Evolutionary conservation across 495 filamentous ascomycete species (phyloP).

Genomic region (Haplographium delicatum): DNA sequence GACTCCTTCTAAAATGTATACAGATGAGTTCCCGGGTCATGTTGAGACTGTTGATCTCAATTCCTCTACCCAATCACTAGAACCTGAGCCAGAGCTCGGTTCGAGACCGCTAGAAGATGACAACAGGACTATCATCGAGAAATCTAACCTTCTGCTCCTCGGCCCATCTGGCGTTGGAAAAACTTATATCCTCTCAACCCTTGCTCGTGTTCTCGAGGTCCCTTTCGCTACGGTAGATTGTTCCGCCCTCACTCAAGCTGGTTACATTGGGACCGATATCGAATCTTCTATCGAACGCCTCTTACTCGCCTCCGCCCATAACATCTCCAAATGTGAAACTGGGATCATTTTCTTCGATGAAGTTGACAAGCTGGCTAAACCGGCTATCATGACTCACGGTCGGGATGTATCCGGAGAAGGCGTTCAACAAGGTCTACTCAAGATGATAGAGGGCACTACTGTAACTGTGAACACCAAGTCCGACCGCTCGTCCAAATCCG

Average conservation of each 20-base stretch:
- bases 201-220: slow-evolving; percentile 76
- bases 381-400: slow-evolving; percentile 45
- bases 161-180: slow-evolving; percentile 96
- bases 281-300: slow-evolving; percentile 89
- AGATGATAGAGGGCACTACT: slow-evolving; percentile 94
- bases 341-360: slow-evolving; percentile 96
- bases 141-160: slow-evolving; percentile 90
- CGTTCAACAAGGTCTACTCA: slow-evolving; percentile 91
- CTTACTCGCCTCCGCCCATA: slow-evolving; percentile 84
- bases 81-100: slow-evolving; percentile 27
- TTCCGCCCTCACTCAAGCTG: slow-evolving; percentile 93
- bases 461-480: slow-evolving; percentile 78
- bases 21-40: slow-evolving; percentile 81
- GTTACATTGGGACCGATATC: slow-evolving; percentile 95
- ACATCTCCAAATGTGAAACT: slow-evolving; percentile 76
- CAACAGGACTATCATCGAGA: slow-evolving; percentile 62
- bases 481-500: slow-evolving; percentile 17
- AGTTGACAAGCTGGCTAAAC: slow-evolving; percentile 83
- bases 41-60: slow-evolving; percentile 50
- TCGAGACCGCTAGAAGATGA: slow-evolving; percentile 41
- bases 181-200: slow-evolving; percentile 70
- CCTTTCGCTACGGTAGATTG: slow-evolving; percentile 98
- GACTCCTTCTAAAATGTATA: slow-evolving; percentile 8
- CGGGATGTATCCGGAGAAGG: slow-evolving; percentile 88
- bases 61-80: slow-evolving; percentile 19